Conservation (phyloP, 441 rosid species). For the Theobroma grandiflorum region DNA sequence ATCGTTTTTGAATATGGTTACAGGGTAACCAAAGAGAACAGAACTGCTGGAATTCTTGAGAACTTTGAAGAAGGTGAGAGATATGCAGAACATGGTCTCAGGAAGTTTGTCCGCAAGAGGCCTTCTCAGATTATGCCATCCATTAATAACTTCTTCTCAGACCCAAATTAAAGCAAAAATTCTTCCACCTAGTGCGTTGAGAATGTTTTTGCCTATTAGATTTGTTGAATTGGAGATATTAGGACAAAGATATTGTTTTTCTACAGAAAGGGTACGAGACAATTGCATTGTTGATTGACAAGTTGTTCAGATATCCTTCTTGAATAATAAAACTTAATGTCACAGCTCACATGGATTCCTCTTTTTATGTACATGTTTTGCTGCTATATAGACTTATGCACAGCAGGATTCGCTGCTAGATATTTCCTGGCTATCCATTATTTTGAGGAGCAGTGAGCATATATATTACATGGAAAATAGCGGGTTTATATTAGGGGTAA, state of each 20-base stretch:
- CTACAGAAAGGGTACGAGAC: background rate
- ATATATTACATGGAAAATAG: background rate
- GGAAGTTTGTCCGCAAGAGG: slow-evolving; percentile 52
- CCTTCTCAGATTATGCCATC: slow-evolving; percentile 69
- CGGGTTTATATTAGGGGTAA: background rate
- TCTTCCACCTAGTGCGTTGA: background rate
- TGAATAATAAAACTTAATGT: background rate
- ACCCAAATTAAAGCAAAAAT: slow-evolving; percentile 37
- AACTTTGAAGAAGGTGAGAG: slow-evolving; percentile 66
- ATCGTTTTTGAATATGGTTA: background rate
- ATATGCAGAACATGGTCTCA: slow-evolving; percentile 56
- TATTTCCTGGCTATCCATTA: background rate
- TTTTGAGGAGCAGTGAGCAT: background rate
- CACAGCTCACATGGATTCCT: background rate
- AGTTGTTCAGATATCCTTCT: background rate
- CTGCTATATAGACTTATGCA: background rate
- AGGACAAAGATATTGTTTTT: background rate
- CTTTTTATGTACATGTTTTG: background rate
- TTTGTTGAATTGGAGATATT: background rate
- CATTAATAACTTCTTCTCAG: slow-evolving; percentile 62
- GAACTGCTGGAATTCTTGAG: slow-evolving; percentile 64
- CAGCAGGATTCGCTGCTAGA: background rate
- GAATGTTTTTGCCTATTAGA: background rate
- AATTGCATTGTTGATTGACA: background rate
- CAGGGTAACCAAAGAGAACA: slow-evolving; percentile 64